Conservation (phyloP, 2,329 filamentous ascomycete genomes). For the Metarhizium guizhouense region DNA sequence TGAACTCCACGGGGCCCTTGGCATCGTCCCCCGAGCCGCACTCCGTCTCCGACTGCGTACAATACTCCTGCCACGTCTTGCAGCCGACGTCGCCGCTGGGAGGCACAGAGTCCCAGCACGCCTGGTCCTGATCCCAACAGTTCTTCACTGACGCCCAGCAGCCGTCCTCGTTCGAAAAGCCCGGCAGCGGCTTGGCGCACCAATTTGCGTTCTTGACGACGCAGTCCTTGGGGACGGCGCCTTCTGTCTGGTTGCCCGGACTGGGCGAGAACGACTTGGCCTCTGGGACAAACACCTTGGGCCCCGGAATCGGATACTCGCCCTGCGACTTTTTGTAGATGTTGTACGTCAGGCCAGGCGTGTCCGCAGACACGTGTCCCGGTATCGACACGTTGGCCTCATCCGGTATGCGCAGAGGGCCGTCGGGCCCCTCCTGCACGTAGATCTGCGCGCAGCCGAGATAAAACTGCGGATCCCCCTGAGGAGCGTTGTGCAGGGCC, state of each 20-base stretch:
- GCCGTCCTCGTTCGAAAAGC: conserved; percentile 43
- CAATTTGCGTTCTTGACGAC: conserved; percentile 63
- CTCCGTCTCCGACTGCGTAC: conserved; percentile 32
- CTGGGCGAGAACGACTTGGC: conserved; percentile 7
- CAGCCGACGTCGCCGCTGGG: conserved; percentile 54
- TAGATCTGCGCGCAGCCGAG: conserved; percentile 64
- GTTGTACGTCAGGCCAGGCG: conserved; percentile 53
- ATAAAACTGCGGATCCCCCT: conserved; percentile 62
- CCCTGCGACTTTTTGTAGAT: conserved; percentile 44
- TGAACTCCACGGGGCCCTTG: conserved; percentile 37
- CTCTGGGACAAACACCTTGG: conserved; percentile 39
- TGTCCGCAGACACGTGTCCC: conserved; percentile 47
- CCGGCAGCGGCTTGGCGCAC: conserved; percentile 54
- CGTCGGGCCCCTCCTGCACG: conserved; percentile 38
- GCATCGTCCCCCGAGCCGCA: conserved; percentile 24
- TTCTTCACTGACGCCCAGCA: conserved; percentile 50
- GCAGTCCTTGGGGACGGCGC: conserved; percentile 45
- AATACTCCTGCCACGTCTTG: conserved; percentile 53
- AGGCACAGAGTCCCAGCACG: conserved; percentile 51
- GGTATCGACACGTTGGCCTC: conserved; percentile 47
- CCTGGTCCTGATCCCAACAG: conserved; percentile 50
- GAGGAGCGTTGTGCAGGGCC: conserved; percentile 54
- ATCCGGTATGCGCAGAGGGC: conserved; percentile 27
- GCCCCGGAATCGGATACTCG: conserved; percentile 46
- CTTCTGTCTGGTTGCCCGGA: conserved; percentile 24